Conservation (phyloP, 805 yeast genomes). For the Myxozyma melibiosi region DNA sequence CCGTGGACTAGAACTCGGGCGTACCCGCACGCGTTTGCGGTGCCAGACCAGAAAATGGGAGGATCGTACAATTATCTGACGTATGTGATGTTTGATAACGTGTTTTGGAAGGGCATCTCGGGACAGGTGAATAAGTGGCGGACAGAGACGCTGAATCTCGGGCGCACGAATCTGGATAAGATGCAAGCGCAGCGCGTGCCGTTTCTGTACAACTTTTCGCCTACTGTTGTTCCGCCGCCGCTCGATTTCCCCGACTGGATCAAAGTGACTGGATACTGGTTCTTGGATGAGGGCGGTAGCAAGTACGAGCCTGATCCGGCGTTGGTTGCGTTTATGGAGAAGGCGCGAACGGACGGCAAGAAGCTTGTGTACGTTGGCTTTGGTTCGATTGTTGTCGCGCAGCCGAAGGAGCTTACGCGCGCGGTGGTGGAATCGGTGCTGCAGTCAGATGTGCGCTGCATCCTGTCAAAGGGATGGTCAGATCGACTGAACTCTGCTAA, state of each 20-base stretch:
- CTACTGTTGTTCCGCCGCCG: constrained; percentile 86
- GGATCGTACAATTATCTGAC: constrained; percentile 92
- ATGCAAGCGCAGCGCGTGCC: constrained; percentile 82
- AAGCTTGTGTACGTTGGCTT: constrained; percentile 90
- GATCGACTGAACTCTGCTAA: constrained; percentile 58
- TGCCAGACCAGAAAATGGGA: constrained; percentile 89
- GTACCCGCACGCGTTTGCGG: constrained; percentile 94
- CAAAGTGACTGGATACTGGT: constrained; percentile 96
- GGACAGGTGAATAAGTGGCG: constrained; percentile 90
- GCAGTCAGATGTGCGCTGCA: constrained; percentile 80
- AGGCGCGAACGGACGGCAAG: constrained; percentile 62
- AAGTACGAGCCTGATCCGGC: constrained; percentile 63
- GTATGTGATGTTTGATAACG: constrained; percentile 88
- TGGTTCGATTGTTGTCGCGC: constrained; percentile 89
- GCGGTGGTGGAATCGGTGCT: constrained; percentile 79
- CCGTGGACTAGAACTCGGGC: constrained; percentile 97
- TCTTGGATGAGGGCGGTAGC: constrained; percentile 65
- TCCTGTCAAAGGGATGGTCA: constrained; percentile 94
- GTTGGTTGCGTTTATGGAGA: constrained; percentile 58
- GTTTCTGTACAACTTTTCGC: constrained; percentile 85
- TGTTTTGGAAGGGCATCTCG: constrained; percentile 90
- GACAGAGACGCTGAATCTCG: constrained; percentile 61
- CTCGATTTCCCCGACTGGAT: constrained; percentile 95
- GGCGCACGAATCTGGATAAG: constrained; percentile 66
- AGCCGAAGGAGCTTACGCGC: constrained; percentile 74